Conservation (phyloP, 1,139 yeast genomes). For the Entelexis paramagnoliae region DNA sequence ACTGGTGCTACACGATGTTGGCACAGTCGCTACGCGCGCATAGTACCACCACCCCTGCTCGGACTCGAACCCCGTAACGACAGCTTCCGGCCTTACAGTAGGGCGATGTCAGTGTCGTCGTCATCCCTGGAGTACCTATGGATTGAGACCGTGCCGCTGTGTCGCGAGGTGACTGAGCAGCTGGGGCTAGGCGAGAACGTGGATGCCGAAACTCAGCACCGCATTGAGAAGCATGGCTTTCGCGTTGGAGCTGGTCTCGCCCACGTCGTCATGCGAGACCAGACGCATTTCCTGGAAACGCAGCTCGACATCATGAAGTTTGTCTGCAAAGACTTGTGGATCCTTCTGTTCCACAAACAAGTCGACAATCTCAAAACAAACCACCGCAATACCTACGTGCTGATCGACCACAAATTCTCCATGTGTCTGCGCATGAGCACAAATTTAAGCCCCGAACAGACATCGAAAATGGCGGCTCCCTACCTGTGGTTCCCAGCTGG, state of each 20-base stretch:
- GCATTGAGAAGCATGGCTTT: slow-evolving; percentile 63
- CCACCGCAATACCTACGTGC: slow-evolving; percentile 73
- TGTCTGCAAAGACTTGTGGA: slow-evolving; percentile 88
- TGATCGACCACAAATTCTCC: slow-evolving; percentile 57
- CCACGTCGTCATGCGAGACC: slow-evolving; percentile 55
- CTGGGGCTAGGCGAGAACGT: slow-evolving; percentile 29
- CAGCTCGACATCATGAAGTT: slow-evolving; percentile 79
- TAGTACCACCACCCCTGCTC: too few relatives aligned
- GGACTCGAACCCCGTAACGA: neutral
- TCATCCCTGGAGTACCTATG: slow-evolving; percentile 45
- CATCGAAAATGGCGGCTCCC: slow-evolving; percentile 30
- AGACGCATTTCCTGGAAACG: slow-evolving; percentile 43
- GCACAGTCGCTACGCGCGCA: neutral
- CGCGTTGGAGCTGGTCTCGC: slow-evolving; percentile 64
- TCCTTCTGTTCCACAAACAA: slow-evolving; percentile 64
- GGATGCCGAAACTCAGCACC: slow-evolving; percentile 47
- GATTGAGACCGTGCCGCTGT: slow-evolving; percentile 65
- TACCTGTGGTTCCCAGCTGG: slow-evolving; percentile 80
- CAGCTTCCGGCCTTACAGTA: neutral
- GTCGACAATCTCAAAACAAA: slow-evolving; percentile 88
- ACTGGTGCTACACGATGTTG: neutral
- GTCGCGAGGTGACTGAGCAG: slow-evolving; percentile 45
- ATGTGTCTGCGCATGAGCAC: slow-evolving; percentile 49
- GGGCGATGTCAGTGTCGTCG: slow-evolving; percentile 23
- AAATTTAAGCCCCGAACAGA: slow-evolving; percentile 24